These are phyloP conservation scores for Trametes versicolor DNA, from an alignment of 1,284 basidiomycete species.

Conservation along the genomic window DNA sequence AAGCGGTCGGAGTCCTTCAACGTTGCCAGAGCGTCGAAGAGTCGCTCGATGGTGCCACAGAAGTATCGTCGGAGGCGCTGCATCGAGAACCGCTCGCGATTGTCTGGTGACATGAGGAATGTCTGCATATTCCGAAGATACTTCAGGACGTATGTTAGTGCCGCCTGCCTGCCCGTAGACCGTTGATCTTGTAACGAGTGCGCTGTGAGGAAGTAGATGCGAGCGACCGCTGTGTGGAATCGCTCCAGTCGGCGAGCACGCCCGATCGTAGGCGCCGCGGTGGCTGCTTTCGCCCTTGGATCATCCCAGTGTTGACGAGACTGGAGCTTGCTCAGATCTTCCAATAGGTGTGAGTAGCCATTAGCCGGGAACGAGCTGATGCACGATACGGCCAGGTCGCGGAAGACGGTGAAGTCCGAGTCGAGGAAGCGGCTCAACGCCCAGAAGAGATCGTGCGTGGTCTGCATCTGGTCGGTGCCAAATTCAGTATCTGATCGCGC, in stretches of 20 bases:
- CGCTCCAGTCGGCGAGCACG: slow-evolving; percentile 81
- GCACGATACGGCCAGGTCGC: slow-evolving; percentile 88
- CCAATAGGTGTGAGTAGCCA: slow-evolving; percentile 84
- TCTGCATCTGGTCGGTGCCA: slow-evolving; percentile 79
- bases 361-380: slow-evolving; percentile 86
- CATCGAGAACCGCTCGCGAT: slow-evolving; percentile 81
- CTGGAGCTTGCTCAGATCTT: slow-evolving; percentile 84
- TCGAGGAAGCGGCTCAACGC: slow-evolving; percentile 90
- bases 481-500: slow-evolving; percentile 77
- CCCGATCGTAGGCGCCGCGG: slow-evolving; percentile 51
- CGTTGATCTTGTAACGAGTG: slow-evolving; percentile 79
- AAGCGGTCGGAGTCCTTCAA: slow-evolving; percentile 82
- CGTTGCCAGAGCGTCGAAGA: slow-evolving; percentile 83
- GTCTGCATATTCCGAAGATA: slow-evolving; percentile 87
- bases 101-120: slow-evolving; percentile 78
- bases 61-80: slow-evolving; percentile 90
- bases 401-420: slow-evolving; percentile 85
- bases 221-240: slow-evolving; percentile 89
- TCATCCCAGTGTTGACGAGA: slow-evolving; percentile 88
- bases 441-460: slow-evolving; percentile 85
- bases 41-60: slow-evolving; percentile 87
- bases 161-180: slow-evolving; percentile 75
- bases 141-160: slow-evolving; percentile 83
- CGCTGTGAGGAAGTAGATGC: slow-evolving; percentile 90
- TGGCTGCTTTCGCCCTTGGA: slow-evolving; percentile 60